Evolutionary conservation across 176 grass and related monocot genomes (phyloP), one percentile per base, ranked within the genome.

Genomic region (Triticum monococcum): DNA sequence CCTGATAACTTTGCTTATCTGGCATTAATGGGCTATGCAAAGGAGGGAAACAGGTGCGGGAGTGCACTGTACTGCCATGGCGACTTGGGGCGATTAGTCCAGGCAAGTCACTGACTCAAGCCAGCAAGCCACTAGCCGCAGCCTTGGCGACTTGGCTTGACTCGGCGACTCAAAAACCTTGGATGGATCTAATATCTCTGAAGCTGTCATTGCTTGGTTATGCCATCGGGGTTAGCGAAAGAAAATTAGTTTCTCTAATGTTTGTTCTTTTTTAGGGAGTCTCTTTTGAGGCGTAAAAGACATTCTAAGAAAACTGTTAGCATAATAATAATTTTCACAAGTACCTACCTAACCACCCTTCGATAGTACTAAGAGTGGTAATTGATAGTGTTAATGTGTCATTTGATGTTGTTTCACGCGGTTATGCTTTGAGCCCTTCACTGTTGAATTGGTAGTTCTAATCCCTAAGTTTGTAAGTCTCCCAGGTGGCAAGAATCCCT

Each of bases 181-280:
- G 30, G n/a, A n/a, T n/a, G n/a, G n/a, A n/a, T n/a, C n/a, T 30
- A 30, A 30, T 78, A 26, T 43, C 22, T 68, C 12, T 20, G 28
- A 77, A 77, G 41, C 46, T 77, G 61, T 68, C 41, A 68, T 81
- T 68, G 63, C 28, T 23, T 85, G 28, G 65, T 24, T 77, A 85
- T 85, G 25, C 41, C 40, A 67, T 30, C 48, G 14, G 63, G 20
- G 0, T 77, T 28, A 33, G 37, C 28, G 41, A 32, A 20, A 54
- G 72, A 16, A 16, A 31, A 36, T 18, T 64, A 67, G 31, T 13
- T 64, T 77, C 18, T 60, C 18, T 67, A 77, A 48, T 7, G 11
- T 59, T 56, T 26, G 12, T 65, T 83, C 37, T 22, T 40, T 33
- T 38, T 43, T 62, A 31, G 23, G 40, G 73, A 74, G 17, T 22